Conservation (phyloP, 768 basidiomycete species). For the Peribolospora baueri region DNA sequence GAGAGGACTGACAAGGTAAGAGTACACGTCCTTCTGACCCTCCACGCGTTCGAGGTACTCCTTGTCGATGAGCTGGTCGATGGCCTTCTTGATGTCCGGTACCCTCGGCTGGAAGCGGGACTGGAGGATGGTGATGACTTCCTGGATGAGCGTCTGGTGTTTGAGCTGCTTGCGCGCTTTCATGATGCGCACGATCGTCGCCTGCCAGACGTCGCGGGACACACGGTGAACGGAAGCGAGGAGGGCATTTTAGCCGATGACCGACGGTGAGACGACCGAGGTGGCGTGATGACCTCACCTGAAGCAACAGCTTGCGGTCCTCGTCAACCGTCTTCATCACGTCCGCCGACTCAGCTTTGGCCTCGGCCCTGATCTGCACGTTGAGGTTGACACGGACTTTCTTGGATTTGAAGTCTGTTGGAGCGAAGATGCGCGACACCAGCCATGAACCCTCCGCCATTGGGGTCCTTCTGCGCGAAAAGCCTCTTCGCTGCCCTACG, state of each 20-base stretch:
- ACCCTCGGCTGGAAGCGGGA: slow-evolving; percentile 78
- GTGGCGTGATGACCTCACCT: slow-evolving; percentile 16
- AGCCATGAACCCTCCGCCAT: not conserved
- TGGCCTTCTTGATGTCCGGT: slow-evolving; percentile 90
- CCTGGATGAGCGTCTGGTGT: slow-evolving; percentile 68
- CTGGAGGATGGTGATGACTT: slow-evolving; percentile 70
- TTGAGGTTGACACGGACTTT: slow-evolving; percentile 18
- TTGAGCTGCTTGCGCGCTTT: slow-evolving; percentile 82
- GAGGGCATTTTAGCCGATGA: slow-evolving; percentile 10
- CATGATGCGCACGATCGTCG: slow-evolving; percentile 35
- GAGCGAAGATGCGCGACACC: not conserved
- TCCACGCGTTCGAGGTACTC: slow-evolving; percentile 82
- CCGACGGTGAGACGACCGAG: slow-evolving; percentile 1
- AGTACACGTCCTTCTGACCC: slow-evolving; percentile 4
- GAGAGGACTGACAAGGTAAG: not conserved
- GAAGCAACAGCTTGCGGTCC: slow-evolving; percentile 87
- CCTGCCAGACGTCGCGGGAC: slow-evolving; percentile 1
- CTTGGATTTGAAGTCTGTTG: slow-evolving; percentile 17
- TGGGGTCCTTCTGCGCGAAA: not conserved
- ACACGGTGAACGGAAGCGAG: not conserved
- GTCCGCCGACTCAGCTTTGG: slow-evolving; percentile 68
- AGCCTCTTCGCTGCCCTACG: not conserved
- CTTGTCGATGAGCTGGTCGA: slow-evolving; percentile 77
- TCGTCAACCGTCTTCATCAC: slow-evolving; percentile 88
- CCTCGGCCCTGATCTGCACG: slow-evolving; percentile 77